Evolutionary conservation across 768 basidiomycete genomes (phyloP), one percentile per base, ranked within the genome.

Genomic region (Phylloporus sp.): DNA sequence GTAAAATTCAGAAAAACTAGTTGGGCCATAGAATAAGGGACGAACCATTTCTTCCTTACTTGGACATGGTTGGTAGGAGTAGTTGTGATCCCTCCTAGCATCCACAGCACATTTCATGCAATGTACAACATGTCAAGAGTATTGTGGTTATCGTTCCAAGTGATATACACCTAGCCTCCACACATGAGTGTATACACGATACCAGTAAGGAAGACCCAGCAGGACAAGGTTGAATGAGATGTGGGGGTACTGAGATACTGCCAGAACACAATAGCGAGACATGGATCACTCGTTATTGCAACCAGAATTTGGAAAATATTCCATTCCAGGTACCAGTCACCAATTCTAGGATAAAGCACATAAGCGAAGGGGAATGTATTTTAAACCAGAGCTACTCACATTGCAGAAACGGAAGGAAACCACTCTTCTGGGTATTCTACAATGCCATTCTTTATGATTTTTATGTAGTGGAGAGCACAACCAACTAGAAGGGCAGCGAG

Each of bases 141-240:
- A 61, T 88, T 86, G 59, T 91, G 90, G 69, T 88, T 78, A 63
- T 95, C 92, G 45, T 72, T 81, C 3, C 88, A 89, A 0, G 93
- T 94, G 61, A 95, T 82, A 60, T 84, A 95, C 26, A 94, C 90
- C 92, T 91, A 95, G 24, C 93, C 91, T 29, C 90, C 93, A 60
- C 92, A 95, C 3, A 81, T 77, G 28, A 95, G 66, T 0, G 92
- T 92, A 52, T 91, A 76, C 16, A 88, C 64, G 20, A 91, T 56
- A 0, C 91, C 91, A 34, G 76, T 70, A 9, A 81, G 58, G 31
- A 86, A 77, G 18, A 91, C 72, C 43, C 84, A 57, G 9, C 69
- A 71, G 0, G 85, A 75, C 11, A 80, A 71, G 43, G 56, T 66
- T 5, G 80, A 77, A 7, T 62, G 55, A 7, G 67, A 54, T 0